These are phyloP conservation scores for Sarcodon aspratus DNA, from an alignment of 768 basidiomycete genomes.

Conservation along the genomic window DNA sequence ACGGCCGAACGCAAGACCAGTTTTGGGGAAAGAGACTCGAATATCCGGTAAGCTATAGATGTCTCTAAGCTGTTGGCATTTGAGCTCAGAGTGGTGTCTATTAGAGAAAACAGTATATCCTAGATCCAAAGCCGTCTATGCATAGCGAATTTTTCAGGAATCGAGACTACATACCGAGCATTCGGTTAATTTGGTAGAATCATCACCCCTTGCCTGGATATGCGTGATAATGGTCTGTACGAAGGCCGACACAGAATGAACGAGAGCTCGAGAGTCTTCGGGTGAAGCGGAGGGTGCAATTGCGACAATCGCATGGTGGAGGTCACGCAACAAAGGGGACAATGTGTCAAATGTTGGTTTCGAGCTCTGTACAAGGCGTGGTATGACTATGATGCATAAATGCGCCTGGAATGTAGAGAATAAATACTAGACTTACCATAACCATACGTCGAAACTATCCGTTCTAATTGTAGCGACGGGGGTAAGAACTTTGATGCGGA, in stretches of 20 bases:
- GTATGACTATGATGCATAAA: constrained; percentile 1
- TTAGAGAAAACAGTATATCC: constrained; percentile 6
- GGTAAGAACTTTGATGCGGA: neutral
- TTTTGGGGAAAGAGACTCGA: constrained; percentile 6
- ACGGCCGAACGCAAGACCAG: constrained; percentile 3
- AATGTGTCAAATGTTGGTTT: constrained; percentile 5
- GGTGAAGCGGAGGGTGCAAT: neutral
- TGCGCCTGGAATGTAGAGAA: neutral
- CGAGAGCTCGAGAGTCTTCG: neutral
- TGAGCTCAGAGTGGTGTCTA: constrained; percentile 5
- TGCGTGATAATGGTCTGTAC: neutral
- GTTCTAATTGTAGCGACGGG: constrained; percentile 10
- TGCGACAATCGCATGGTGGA: neutral
- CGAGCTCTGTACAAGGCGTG: constrained; percentile 1
- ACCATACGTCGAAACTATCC: constrained; percentile 12
- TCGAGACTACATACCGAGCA: neutral
- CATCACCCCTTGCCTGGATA: neutral
- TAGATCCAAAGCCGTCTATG: neutral
- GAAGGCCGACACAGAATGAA: neutral
- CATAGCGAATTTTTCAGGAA: neutral
- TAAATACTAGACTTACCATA: constrained; percentile 5
- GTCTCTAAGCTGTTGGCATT: constrained; percentile 7
- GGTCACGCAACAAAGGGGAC: constrained; percentile 8
- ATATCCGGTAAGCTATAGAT: constrained; percentile 5
- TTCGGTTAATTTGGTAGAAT: neutral